Percentiles rank a stretch among this genome's conserved stretches.
phyloP scores from a whole-genome alignment of 306 rosid genomes.

The Comarum palustre region DNA sequence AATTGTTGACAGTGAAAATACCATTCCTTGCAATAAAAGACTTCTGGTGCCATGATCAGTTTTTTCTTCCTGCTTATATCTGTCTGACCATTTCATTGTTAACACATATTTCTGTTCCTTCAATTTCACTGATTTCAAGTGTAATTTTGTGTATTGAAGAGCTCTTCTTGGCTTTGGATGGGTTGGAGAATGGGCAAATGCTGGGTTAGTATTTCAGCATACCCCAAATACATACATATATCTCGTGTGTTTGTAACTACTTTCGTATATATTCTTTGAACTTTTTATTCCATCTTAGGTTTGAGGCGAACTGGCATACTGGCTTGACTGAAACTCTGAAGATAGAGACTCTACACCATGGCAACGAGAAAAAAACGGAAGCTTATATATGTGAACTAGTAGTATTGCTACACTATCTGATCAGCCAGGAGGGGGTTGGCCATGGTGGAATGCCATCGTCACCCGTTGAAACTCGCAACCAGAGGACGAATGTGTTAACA shows the following conservation, averaged over 20 bases:
- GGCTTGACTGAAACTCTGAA: conserved; percentile 53
- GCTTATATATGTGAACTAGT: conserved; percentile 61
- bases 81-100: background rate
- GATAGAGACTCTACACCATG: conserved; percentile 80
- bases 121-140: conserved; percentile 18
- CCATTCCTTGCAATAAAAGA: background rate
- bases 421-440: conserved; percentile 54
- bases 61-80: background rate
- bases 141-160: conserved; percentile 36
- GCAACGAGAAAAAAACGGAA: conserved; percentile 70
- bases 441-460: conserved; percentile 62
- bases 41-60: background rate
- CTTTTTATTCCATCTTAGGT: conserved; percentile 40
- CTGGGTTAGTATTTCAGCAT: conserved; percentile 49
- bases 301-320: conserved; percentile 42
- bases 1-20: too few relatives aligned
- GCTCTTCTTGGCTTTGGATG: conserved; percentile 90
- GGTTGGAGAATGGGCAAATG: conserved; percentile 90
- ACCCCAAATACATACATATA: background rate
- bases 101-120: background rate
- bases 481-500: conserved; percentile 42
- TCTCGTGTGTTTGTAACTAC: conserved; percentile 3
- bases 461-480: conserved; percentile 60
- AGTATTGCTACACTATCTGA: conserved; percentile 75
- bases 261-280: conserved; percentile 9